Conservation (phyloP, 2,329 filamentous ascomycete genomes). For the Hymenoscyphus fraxineus region DNA sequence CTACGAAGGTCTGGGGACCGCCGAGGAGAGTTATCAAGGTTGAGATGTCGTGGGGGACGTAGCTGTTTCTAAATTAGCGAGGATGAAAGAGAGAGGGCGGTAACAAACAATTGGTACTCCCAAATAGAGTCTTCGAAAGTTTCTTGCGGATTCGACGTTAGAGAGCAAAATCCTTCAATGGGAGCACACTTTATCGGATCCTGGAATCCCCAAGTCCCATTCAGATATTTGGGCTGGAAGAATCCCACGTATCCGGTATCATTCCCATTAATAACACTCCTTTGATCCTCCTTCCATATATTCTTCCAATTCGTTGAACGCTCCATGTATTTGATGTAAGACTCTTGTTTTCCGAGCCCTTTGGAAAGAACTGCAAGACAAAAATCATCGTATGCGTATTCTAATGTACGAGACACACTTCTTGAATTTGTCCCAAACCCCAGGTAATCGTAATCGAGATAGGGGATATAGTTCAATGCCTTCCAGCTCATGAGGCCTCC, state of each 20-base stretch:
- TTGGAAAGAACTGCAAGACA: constrained; percentile 60
- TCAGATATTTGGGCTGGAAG: constrained; percentile 63
- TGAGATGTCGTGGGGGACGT: constrained; percentile 49
- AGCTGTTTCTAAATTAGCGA: constrained; percentile 16
- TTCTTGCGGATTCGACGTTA: constrained; percentile 41
- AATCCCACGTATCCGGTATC: constrained; percentile 66
- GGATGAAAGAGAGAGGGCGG: neutral
- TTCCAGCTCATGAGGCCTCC: constrained; percentile 73
- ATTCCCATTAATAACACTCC: constrained; percentile 45
- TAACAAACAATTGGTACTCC: constrained; percentile 52
- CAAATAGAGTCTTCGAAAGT: constrained; percentile 71
- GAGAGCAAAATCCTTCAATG: constrained; percentile 20
- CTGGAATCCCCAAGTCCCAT: constrained; percentile 65
- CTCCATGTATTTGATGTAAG: constrained; percentile 36
- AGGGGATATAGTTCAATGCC: constrained; percentile 65
- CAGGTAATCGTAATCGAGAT: constrained; percentile 60
- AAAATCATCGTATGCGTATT: constrained; percentile 76
- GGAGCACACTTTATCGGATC: constrained; percentile 49
- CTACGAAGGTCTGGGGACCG: constrained; percentile 53
- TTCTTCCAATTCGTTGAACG: constrained; percentile 53
- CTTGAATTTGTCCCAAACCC: constrained; percentile 67
- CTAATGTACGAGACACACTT: constrained; percentile 67
- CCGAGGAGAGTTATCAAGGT: constrained; percentile 54
- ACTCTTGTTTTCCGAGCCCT: constrained; percentile 49
- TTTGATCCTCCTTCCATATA: constrained; percentile 55